phyloP scores from a whole-genome alignment of 1,139 yeast genomes.

The Suhomyces terraborum region DNA sequence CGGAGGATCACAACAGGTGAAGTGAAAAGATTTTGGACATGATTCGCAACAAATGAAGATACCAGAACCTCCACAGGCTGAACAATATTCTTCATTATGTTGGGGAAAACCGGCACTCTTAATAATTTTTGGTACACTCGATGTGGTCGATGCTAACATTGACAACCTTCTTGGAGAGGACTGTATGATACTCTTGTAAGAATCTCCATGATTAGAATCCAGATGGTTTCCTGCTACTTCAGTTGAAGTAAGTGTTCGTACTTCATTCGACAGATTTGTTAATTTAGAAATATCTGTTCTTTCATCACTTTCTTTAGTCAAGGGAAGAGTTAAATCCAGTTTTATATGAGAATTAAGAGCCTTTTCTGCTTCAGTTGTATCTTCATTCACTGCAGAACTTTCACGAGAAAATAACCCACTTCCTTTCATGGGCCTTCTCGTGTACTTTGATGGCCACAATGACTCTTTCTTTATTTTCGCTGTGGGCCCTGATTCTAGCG shows the following conservation, averaged over 20 bases:
- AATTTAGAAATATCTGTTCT: constrained; percentile 14
- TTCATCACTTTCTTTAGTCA: constrained; percentile 13
- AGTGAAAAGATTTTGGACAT: constrained; percentile 91
- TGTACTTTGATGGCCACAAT: constrained; percentile 39
- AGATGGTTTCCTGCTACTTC: constrained; percentile 2
- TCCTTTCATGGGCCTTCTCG: constrained; percentile 17
- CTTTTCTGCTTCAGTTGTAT: constrained; percentile 16
- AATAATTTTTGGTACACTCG: background rate
- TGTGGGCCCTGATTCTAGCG: constrained; percentile 64
- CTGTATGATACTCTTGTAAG: constrained; percentile 37
- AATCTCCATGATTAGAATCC: constrained; percentile 8
- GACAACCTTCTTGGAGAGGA: constrained; percentile 45
- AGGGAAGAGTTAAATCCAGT: constrained; percentile 12
- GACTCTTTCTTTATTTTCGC: constrained; percentile 54
- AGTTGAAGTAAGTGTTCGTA: background rate
- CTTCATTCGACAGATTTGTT: background rate
- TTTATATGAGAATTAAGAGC: constrained; percentile 6
- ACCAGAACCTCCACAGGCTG: constrained; percentile 87
- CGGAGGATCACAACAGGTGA: constrained; percentile 90
- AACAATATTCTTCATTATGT: constrained; percentile 85
- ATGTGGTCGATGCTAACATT: constrained; percentile 29
- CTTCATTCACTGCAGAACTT: constrained; percentile 9
- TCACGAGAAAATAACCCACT: constrained; percentile 14
- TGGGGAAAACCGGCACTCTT: constrained; percentile 30
- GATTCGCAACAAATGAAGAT: constrained; percentile 89